Evolutionary conservation across 2,329 filamentous ascomycete genomes (phyloP).

Genomic region (Scorias spongiosa): DNA sequence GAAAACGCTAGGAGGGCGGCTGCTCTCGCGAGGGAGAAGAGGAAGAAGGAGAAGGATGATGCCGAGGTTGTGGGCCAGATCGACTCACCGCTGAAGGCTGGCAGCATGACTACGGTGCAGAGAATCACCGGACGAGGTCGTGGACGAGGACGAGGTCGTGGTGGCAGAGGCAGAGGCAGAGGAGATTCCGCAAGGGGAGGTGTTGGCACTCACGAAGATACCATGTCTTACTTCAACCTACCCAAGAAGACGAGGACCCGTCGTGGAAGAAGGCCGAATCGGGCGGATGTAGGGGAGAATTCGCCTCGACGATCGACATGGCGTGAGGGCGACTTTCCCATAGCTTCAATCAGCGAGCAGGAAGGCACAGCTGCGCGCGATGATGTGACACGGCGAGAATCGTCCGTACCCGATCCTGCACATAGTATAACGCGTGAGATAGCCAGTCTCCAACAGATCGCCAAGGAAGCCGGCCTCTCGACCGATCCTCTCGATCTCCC

Average conservation of each 20-base stretch:
- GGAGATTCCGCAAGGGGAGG: not conserved
- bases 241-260: not conserved
- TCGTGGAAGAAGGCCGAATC: not conserved
- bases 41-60: not conserved
- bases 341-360: too few species aligned
- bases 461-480: not conserved
- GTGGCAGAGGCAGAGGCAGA: not conserved
- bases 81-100: not conserved
- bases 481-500: not conserved
- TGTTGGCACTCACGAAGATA: not conserved
- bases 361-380: not conserved
- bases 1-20: not conserved
- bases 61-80: not conserved
- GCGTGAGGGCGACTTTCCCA: not conserved
- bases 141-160: not conserved
- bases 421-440: not conserved
- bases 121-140: not conserved
- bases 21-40: not conserved
- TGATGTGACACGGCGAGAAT: conserved; percentile 1
- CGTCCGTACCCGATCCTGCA: not conserved
- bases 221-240: not conserved
- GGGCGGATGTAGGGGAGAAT: not conserved
- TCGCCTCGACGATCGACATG: not conserved
- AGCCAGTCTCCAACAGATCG: not conserved
- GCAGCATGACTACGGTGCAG: not conserved